Base-by-base conservation (phyloP, 495 filamentous ascomycete genomes). In the Hypoxylon intermedium region DNA sequence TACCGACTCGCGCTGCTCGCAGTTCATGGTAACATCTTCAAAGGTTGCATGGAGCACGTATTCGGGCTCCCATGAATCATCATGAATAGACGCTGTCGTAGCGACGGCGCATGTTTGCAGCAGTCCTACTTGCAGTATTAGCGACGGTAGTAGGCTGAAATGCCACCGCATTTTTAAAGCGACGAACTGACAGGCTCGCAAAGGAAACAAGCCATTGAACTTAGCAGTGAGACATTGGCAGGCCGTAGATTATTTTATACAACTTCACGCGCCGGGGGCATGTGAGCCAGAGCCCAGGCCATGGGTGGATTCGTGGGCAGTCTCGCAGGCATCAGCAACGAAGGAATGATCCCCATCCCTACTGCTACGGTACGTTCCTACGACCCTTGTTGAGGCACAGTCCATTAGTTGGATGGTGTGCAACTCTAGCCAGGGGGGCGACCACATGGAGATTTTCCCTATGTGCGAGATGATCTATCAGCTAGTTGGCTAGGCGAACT, bases 41-140 rank as follows among this genome's bases (percentile, higher is more conserved):
- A 65, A 48, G 0, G 78, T 77, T 5, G 79, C 75, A 18, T 77
- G 71, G 12, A 86, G 73, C 12, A 81, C 63, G 34, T 79, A 74
- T 55, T 83, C 79, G 13, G 83, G 83, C 49, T 68, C 42, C 65
- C 65, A 71, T 45, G 52, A 53, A 1, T 36, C 48, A 31, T 66
- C 65, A 20, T 71, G 68, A 18, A 63, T 38, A 21, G 61, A 59
- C 4, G 52, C 55, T 19, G 30, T 59, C 44, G 49, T 42, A 33
- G 61, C 62, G 44, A 57, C 61, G 6, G 38, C 52, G 37, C 61
- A 51, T 44, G 65, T 63, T 30, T 55, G 53, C 36, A 60, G 48
- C 34, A 66, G 65, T 21, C 59, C 37, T 40, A 56, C 23, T 38
- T 66, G 53, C 9, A 68, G 28, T 49, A 63, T 43, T 28, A 56